Percentiles rank a stretch among this genome's conserved stretches.
These are phyloP conservation scores for Salicornia ramosissima DNA, from an alignment of 148 eudicot genomes.

Conservation along the genomic window DNA sequence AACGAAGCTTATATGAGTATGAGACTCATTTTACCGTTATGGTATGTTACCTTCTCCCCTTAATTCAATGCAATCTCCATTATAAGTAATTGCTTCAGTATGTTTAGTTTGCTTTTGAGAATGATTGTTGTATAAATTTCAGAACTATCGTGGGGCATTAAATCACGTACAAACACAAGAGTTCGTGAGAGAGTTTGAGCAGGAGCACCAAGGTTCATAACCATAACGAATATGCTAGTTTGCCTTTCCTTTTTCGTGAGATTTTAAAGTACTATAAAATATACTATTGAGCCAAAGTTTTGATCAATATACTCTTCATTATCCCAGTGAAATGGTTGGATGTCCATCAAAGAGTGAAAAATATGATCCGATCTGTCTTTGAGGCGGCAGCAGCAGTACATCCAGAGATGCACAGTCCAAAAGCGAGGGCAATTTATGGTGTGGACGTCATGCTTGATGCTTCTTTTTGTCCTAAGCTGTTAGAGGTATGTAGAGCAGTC, in stretches of 20 bases:
- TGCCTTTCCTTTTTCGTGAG: not conserved
- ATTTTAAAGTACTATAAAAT: not conserved
- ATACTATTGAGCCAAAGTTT: not conserved
- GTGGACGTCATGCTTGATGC: constrained; percentile 91
- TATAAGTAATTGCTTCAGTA: not conserved
- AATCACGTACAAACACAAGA: constrained; percentile 72
- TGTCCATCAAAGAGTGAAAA: constrained; percentile 53
- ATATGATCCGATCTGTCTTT: constrained; percentile 82
- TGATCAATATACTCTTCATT: constrained; percentile 13
- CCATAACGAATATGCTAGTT: not conserved
- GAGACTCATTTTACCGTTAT: constrained; percentile 99
- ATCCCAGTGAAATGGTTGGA: constrained; percentile 76
- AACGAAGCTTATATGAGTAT: constrained; percentile 70
- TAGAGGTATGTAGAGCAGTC: constrained; percentile 55
- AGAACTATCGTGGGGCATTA: constrained; percentile 87
- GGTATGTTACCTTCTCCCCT: constrained; percentile 40
- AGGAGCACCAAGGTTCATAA: constrained; percentile 67
- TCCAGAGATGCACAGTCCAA: constrained; percentile 82
- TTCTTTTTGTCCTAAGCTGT: constrained; percentile 66
- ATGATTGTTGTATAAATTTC: constrained; percentile 6
- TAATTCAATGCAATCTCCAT: not conserved
- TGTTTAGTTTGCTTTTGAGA: not conserved
- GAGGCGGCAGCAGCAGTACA: constrained; percentile 78
- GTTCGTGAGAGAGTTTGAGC: constrained; percentile 75
- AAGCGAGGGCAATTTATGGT: constrained; percentile 90